Base-by-base conservation (phyloP, 768 basidiomycete species). In the Mycena vitilis region DNA sequence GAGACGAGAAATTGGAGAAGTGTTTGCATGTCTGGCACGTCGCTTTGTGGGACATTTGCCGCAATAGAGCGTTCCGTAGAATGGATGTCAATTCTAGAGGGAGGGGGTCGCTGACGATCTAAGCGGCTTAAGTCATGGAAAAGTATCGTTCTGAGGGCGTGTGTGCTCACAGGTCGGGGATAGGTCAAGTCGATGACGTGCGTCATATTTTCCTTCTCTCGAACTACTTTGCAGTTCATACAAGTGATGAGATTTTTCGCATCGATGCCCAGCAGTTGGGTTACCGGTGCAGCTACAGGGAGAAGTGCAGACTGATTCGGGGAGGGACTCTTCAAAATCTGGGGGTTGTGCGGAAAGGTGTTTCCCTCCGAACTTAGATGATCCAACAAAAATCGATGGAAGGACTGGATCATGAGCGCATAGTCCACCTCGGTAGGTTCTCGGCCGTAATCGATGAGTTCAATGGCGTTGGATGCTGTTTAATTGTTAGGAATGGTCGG, bases 381-480 rank as follows among this genome's bases (percentile, higher is more conserved):
- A 68, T 98, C 96, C 59, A 98, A 80, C 45, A 98, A 85, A 82
- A 98, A 98, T 23, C 97, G 90, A 77, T 98, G 95, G 84, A 98
- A 98, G 18, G 89, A 88, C 79, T 98, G 98, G 48, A 99, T 98
- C 82, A 95, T 91, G 58, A 92, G 89, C 0, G 89, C 91, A 72
- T 98, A 95, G 72, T 94, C 90, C 47, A 90, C 85, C 71, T 88
- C 88, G n/a, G 83, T 82, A 12, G 85, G 82, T 71, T 96, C 93
- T 53, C 91, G 86, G 15, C 93, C 93, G 65, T 92, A 94, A 75
- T 99, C 98, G 66, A 97, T 88, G 48, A 99, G 84, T 60, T 96
- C 95, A 44, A 98, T 89, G 15, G 94, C 90, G 71, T 93, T 92
- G 48, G 87, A 84, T 30, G 84, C 92, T 93, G 63, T 36, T 2